Evolutionary conservation across 257 asterid species (phyloP).

Genomic region (Solanum phureja): DNA sequence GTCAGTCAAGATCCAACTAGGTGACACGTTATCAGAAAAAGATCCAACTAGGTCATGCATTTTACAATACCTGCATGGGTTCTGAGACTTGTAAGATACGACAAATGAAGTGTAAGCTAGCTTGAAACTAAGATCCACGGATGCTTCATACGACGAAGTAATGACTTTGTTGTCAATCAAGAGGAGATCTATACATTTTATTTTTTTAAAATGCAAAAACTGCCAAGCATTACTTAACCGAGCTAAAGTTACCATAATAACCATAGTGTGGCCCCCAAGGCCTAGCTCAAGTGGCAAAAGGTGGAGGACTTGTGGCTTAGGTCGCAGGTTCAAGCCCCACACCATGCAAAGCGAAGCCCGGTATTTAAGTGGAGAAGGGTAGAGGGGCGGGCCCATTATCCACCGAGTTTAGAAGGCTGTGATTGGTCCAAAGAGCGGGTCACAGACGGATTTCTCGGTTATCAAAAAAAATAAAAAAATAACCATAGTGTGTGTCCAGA

Average conservation of each 20-base stretch:
- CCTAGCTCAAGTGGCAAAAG: too few species aligned
- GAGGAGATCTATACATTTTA: neutral
- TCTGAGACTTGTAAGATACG: neutral
- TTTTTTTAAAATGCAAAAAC: neutral
- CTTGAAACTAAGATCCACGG: neutral
- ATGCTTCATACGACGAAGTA: neutral
- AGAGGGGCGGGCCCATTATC: too few species aligned
- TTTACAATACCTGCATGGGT: neutral
- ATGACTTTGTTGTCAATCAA: neutral
- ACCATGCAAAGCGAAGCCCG: too few species aligned
- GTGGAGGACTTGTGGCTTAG: too few species aligned
- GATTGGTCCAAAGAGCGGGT: too few species aligned
- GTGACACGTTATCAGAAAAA: neutral
- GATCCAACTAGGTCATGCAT: neutral
- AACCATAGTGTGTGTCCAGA: neutral
- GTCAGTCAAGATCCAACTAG: neutral
- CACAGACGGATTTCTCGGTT: too few species aligned
- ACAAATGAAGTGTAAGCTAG: neutral
- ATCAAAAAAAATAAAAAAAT: neutral
- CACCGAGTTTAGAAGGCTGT: too few species aligned
- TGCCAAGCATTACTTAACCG: neutral
- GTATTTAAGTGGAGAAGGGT: too few species aligned
- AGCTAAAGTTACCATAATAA: neutral
- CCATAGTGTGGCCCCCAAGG: too few species aligned
- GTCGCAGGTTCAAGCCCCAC: too few species aligned